Percentiles rank a stretch among this genome's conserved stretches.
Conservation (phyloP, 2,329 filamentous ascomycete species). For the Venturia effusa region DNA sequence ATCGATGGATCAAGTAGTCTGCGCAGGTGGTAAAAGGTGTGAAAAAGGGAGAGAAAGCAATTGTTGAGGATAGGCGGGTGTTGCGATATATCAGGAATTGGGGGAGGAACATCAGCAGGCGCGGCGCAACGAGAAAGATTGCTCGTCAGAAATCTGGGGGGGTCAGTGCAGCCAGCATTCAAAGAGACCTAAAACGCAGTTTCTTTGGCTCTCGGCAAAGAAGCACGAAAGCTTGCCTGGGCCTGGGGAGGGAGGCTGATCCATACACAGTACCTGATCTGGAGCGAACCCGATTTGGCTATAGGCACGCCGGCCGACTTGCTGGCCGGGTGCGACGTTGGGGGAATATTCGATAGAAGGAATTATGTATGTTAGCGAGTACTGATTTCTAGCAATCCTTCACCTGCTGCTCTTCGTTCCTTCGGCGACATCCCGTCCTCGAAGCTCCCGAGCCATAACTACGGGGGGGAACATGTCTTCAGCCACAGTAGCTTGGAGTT, state of each 20-base stretch:
- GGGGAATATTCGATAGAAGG: not conserved
- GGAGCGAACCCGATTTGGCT: not conserved
- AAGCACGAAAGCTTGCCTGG: constrained; percentile 3
- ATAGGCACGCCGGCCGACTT: not conserved
- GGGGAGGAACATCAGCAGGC: constrained; percentile 14
- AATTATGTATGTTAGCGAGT: not conserved
- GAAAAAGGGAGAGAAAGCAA: constrained; percentile 8
- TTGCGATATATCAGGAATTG: constrained; percentile 12
- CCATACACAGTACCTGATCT: constrained; percentile 1
- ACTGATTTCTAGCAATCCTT: not conserved
- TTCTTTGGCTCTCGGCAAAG: constrained; percentile 9
- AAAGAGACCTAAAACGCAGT: constrained; percentile 8
- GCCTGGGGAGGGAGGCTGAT: not conserved
- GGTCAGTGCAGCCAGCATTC: constrained; percentile 1
- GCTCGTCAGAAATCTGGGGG: constrained; percentile 1
- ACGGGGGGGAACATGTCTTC: not conserved
- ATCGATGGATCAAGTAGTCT: not conserved
- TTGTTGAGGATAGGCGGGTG: constrained; percentile 12
- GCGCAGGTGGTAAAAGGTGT: constrained; percentile 14
- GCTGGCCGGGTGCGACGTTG: not conserved
- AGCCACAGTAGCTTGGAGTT: constrained; percentile 1
- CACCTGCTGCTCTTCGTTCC: not conserved
- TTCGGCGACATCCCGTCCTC: not conserved
- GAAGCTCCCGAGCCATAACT: not conserved
- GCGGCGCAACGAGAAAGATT: constrained; percentile 4